These are phyloP conservation scores for Orbilia quercus DNA, from an alignment of 2,329 filamentous ascomycete genomes.

Conservation along the genomic window DNA sequence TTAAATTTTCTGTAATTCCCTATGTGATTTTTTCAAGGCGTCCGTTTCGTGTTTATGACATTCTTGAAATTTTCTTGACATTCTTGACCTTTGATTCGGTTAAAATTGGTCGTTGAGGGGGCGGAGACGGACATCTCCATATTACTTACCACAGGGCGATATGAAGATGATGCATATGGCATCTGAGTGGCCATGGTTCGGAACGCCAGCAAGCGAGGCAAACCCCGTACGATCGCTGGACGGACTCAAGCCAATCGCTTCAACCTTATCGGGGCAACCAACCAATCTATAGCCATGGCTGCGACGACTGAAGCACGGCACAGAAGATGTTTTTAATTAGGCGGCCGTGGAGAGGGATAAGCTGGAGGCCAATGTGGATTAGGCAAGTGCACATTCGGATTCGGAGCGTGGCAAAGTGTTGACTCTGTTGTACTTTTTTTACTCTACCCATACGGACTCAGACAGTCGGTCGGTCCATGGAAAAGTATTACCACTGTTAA, in stretches of 20 bases:
- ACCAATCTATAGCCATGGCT: slow-evolving; percentile 49
- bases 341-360: slow-evolving; percentile 40
- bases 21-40: background rate
- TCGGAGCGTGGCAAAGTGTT: slow-evolving; percentile 29
- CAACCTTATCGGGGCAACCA: slow-evolving; percentile 26
- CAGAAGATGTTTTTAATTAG: slow-evolving; percentile 30
- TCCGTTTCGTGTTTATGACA: background rate
- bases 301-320: slow-evolving; percentile 35
- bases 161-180: slow-evolving; percentile 34
- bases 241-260: slow-evolving; percentile 35
- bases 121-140: slow-evolving; percentile 17
- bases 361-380: slow-evolving; percentile 31
- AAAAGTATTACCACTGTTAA: slow-evolving; percentile 25
- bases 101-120: background rate
- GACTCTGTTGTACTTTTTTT: slow-evolving; percentile 16
- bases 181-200: slow-evolving; percentile 42
- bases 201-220: slow-evolving; percentile 35
- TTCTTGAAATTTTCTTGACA: background rate
- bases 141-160: slow-evolving; percentile 13
- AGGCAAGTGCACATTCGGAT: slow-evolving; percentile 51
- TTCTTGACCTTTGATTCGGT: background rate
- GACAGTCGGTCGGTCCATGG: slow-evolving; percentile 21
- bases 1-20: background rate
- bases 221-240: slow-evolving; percentile 19
- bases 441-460: slow-evolving; percentile 7